Base-by-base conservation (phyloP, 495 filamentous ascomycete species). In the Darksidea phi region DNA sequence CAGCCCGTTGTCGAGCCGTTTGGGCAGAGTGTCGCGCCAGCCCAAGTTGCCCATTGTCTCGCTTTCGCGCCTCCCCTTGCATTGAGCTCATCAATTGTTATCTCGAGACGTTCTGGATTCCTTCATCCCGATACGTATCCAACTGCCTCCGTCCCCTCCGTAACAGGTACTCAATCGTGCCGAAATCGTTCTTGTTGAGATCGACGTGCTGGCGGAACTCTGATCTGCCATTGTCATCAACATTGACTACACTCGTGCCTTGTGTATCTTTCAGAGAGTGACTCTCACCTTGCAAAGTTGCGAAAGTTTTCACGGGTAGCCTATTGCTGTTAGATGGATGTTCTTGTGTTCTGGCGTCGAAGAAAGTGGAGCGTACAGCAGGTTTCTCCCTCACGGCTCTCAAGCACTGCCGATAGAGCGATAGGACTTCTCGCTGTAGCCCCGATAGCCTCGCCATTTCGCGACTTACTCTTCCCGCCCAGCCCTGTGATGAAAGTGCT, bases 151-250 rank as follows among this genome's bases (percentile, higher is more conserved):
- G 80, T 38, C 94, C 94, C 70, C 88, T 92, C 46, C 93, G 82
- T 28, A 98, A 70, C 3, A 97, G 77, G 75, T 89, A 95, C 73
- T 98, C 94, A 59, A 98, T 86, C 1, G 91, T 83, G 43, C 75
- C 75, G 73, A 97, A 97, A 71, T 97, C 91, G 71, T 88, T 93
- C 75, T 90, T 96, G 73, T 87, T 85, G 36, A 97, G 69, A 20
- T 71, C 69, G 1, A 84, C 68, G 67, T 90, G 78, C 67, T 87
- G 87, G 46, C 85, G 75, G 65, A 98, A 98, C 65, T 96, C 90
- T 17, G 43, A 24, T 55, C 25, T 59, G 48, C 26, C 25, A 20
- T 32, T 32, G 41, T n/a, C 13, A 43, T 43, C 13, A 43, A 13
- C 41, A 43, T 43, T 10, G 28, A n/a, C n/a, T n/a, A n/a, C 41